A percentile compares a stretch with the other conserved stretches of the same genome.
phyloP scores from a whole-genome alignment of 2,329 filamentous ascomycete genomes.

The Colletotrichum sp. region DNA sequence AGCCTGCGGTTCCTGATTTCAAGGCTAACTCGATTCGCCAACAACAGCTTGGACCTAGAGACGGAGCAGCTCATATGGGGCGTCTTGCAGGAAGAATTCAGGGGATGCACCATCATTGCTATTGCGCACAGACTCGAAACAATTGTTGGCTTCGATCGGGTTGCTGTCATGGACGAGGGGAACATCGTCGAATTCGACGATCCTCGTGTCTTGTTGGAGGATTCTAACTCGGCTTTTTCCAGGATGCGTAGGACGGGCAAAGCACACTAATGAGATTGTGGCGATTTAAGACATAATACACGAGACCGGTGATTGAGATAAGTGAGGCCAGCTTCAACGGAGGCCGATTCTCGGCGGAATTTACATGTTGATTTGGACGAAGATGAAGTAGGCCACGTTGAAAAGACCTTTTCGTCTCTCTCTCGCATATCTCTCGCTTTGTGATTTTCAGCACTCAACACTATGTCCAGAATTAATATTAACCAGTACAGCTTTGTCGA shows the following conservation, averaged over 20 bases:
- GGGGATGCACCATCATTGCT: not conserved
- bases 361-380: too few relatives aligned
- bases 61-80: not conserved
- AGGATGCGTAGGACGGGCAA: not conserved
- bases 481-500: too few relatives aligned
- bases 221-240: fast-evolving
- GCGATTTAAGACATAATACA: not conserved
- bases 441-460: too few relatives aligned
- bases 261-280: not conserved
- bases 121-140: not conserved
- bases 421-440: too few relatives aligned
- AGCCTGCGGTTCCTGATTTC: too few relatives aligned
- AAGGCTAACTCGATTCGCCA: fast-evolving
- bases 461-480: too few relatives aligned
- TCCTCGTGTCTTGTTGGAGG: fast-evolving
- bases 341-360: too few relatives aligned
- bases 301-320: too few relatives aligned
- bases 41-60: not conserved
- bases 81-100: not conserved
- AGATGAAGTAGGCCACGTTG: too few relatives aligned
- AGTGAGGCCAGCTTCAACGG: too few relatives aligned
- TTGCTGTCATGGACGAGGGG: not conserved
- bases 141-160: not conserved
- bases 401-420: too few relatives aligned
- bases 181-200: not conserved